Evolutionary conservation across 139 green algal species (phyloP), one percentile per base, ranked within the genome.

Genomic region (Tetraselmis chui): DNA sequence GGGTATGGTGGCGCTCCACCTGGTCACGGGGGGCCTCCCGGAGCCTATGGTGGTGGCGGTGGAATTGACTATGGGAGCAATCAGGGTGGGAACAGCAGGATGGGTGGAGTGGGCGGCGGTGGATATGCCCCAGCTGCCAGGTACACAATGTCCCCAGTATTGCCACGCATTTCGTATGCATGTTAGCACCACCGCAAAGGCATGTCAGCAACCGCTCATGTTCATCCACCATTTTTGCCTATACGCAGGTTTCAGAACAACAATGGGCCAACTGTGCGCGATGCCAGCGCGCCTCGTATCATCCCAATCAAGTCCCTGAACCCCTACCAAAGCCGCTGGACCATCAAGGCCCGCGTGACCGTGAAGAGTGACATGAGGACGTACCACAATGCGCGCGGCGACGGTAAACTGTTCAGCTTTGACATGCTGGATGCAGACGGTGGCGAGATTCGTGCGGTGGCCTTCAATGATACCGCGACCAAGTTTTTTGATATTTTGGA

Each of bases 311-410:
- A 78, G 25, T 81, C 83, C 0, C 88, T 99, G 23, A 99, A 98
- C 88, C 94, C 94, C 59, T 99, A 98, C 87, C 89, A 94, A 58
- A 95, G 91, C 25, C 86, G 94, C 24, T 99, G 97, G 97, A 97
- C 95, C 26, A 97, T 99, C 88, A 95, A 96, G 83, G 95, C 87
- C 25, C 86, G 96, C 23, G 90, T 96, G n/a, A 96, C 93, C 22
- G 78, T 80, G 79, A 96, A 96, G 86, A 81, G 84, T 23, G 94
- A 97, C 75, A 83, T 96, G 30, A 85, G 91, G 28, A 86, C 78
- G 79, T 96, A 79, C 29, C 58, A 86, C 82, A 91, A 91, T 75
- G 59, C 80, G n/a, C n/a, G 76, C 30, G 83, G 86, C 23, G 83
- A 90, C 25, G 87, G 89, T 25, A 86, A 86, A 28, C 81, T 91